A percentile compares a stretch with the other conserved stretches of the same genome.
Conservation (phyloP, 148 eudicot species). For the Cornus suecica region DNA sequence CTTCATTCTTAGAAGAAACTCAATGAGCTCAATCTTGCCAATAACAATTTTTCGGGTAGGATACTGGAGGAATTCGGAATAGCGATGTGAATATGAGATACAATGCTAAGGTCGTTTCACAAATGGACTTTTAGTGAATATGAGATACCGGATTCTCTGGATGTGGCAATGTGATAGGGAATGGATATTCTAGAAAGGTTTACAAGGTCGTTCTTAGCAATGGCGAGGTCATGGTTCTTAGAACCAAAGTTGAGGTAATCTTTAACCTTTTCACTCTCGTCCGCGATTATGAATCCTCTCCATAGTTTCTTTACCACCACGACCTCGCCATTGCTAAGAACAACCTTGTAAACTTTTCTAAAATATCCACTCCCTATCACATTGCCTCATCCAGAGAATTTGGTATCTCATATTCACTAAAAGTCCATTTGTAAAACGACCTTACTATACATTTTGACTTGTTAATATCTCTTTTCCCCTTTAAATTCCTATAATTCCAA, state of each 20-base stretch:
- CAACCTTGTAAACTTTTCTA: slow-evolving; percentile 89
- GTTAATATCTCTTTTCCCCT: slow-evolving; percentile 39
- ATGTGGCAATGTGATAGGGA: slow-evolving; percentile 87
- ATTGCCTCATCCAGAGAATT: slow-evolving; percentile 82
- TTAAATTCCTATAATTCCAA: slow-evolving; percentile 48
- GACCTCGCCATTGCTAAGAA: slow-evolving; percentile 66
- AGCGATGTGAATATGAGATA: too few relatives aligned
- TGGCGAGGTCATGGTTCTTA: slow-evolving; percentile 78
- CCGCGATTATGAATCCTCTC: slow-evolving; percentile 38
- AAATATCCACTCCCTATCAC: slow-evolving; percentile 84
- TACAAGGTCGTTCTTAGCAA: slow-evolving; percentile 80
- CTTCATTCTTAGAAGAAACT: slow-evolving; percentile 53
- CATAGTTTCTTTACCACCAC: slow-evolving; percentile 85
- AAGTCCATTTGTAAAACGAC: slow-evolving; percentile 86
- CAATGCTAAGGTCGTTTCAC: slow-evolving; percentile 70
- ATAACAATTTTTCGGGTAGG: slow-evolving; percentile 53
- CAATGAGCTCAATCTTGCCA: slow-evolving; percentile 62
- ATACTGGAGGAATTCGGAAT: slow-evolving; percentile 73
- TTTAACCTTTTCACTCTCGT: too few relatives aligned
- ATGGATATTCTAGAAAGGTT: slow-evolving; percentile 85
- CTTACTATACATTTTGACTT: slow-evolving; percentile 79
- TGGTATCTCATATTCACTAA: slow-evolving; percentile 75
- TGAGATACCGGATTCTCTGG: slow-evolving; percentile 70
- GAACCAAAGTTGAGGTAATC: too few relatives aligned
- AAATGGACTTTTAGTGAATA: slow-evolving; percentile 80